phyloP scores from a whole-genome alignment of 352 stramenopile genomes.

The Phytophthora palmivora region DNA sequence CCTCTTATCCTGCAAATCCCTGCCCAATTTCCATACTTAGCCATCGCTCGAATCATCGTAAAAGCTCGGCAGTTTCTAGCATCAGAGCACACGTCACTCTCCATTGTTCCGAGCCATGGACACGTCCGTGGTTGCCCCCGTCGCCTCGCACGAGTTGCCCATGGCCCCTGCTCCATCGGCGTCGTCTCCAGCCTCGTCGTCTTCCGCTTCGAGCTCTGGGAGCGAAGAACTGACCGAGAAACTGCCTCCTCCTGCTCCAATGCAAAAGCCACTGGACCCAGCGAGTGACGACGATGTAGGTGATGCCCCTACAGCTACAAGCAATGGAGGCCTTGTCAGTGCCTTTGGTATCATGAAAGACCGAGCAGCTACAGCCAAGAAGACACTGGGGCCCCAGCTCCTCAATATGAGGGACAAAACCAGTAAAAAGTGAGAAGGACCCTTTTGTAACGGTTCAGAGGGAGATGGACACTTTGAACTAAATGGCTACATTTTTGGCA shows the following conservation, averaged over 20 bases:
- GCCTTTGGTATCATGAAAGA: slow-evolving; percentile 63
- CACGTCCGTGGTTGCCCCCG: slow-evolving; percentile 4
- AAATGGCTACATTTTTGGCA: slow-evolving; percentile 15
- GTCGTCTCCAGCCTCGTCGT: slow-evolving; percentile 29
- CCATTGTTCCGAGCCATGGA: slow-evolving; percentile 16
- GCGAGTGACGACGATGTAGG: slow-evolving; percentile 35
- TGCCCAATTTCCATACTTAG: slow-evolving; percentile 19
- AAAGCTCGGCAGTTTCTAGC: slow-evolving; percentile 23
- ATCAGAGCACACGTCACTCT: slow-evolving; percentile 5
- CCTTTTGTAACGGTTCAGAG: not conserved
- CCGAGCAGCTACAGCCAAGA: slow-evolving; percentile 58
- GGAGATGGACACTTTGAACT: slow-evolving; percentile 7
- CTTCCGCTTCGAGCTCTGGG: slow-evolving; percentile 42
- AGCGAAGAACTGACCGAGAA: slow-evolving; percentile 39
- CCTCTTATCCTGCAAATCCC: slow-evolving; percentile 32
- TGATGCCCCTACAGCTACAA: slow-evolving; percentile 22
- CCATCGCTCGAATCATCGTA: slow-evolving; percentile 14
- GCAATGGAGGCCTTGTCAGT: slow-evolving; percentile 27
- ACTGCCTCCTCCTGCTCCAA: slow-evolving; percentile 17
- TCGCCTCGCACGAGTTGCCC: not conserved
- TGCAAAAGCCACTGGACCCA: slow-evolving; percentile 32
- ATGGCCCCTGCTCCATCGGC: slow-evolving; percentile 7
- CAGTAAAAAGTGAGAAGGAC: slow-evolving; percentile 44
- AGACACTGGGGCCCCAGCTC: slow-evolving; percentile 61
- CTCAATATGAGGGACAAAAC: slow-evolving; percentile 61